phyloP scores from a whole-genome alignment of 768 basidiomycete species.

The Amanita muscaria region DNA sequence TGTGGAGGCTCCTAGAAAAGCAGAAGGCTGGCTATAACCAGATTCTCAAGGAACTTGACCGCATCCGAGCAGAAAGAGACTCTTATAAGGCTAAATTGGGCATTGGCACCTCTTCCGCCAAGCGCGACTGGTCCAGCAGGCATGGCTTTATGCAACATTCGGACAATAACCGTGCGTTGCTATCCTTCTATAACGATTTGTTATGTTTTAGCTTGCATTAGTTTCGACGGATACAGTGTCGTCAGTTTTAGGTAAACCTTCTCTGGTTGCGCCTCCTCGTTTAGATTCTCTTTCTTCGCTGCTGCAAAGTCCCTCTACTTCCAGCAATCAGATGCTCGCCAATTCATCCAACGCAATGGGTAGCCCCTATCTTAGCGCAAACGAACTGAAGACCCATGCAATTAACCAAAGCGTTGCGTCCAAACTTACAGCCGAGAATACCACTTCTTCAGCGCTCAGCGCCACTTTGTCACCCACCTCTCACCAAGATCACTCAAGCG shows the following conservation, averaged over 20 bases:
- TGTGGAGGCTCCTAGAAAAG: constrained; percentile 95
- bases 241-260: neutral
- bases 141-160: neutral
- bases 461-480: constrained; percentile 14
- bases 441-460: too few relatives aligned
- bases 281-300: constrained; percentile 8
- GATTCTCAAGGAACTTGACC: constrained; percentile 77
- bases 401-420: too few relatives aligned
- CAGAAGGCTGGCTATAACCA: constrained; percentile 76
- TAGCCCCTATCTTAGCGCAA: too few relatives aligned
- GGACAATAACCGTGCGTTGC: constrained; percentile 2
- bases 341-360: too few relatives aligned
- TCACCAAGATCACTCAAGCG: constrained; percentile 33
- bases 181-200: neutral
- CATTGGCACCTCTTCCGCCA: constrained; percentile 2
- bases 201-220: neutral
- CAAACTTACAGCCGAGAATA: too few relatives aligned
- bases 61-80: constrained; percentile 76
- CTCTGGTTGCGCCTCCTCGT: constrained; percentile 8
- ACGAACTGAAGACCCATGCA: too few relatives aligned
- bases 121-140: constrained; percentile 4
- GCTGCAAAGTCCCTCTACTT: constrained; percentile 3
- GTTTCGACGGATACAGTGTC: neutral
- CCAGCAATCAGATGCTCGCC: too few relatives aligned
- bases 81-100: constrained; percentile 41